A percentile compares a stretch with the other conserved stretches of the same genome.
Evolutionary conservation across 345 rosid species (phyloP).

Genomic region (Mercurialis annua): DNA sequence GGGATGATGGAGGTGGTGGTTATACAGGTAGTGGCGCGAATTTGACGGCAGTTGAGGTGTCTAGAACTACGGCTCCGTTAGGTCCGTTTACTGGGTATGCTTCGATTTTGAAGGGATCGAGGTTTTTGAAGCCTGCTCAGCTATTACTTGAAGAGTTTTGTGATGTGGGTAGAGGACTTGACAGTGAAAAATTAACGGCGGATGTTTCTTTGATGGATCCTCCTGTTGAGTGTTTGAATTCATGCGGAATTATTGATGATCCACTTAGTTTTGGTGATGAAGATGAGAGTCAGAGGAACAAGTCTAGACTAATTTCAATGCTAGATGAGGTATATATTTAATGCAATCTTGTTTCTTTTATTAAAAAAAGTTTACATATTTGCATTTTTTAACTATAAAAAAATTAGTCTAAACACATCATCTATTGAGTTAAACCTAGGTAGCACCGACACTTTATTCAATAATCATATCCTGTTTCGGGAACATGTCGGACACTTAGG

Average conservation of each 20-base stretch:
- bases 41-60: conserved; percentile 39
- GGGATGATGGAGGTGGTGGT: conserved; percentile 25
- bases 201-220: conserved; percentile 60
- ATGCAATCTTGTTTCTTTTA: neutral
- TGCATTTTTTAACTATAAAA: neutral
- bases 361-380: neutral
- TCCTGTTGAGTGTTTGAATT: conserved; percentile 35
- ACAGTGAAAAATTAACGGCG: conserved; percentile 39
- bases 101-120: conserved; percentile 73
- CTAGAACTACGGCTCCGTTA: conserved; percentile 56
- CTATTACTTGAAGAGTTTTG: conserved; percentile 74
- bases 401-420: neutral
- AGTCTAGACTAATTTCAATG: conserved; percentile 74
- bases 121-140: conserved; percentile 85
- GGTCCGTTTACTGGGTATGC: conserved; percentile 84
- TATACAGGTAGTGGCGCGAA: conserved; percentile 15
- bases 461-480: too few relatives aligned
- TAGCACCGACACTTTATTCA: too few relatives aligned
- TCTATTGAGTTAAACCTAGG: neutral
- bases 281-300: conserved; percentile 54
- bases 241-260: conserved; percentile 36
- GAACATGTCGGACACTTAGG: too few relatives aligned
- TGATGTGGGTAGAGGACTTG: conserved; percentile 58
- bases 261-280: conserved; percentile 32
- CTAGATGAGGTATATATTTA: conserved; percentile 73